These are phyloP conservation scores for Dalechampia spathulata DNA, from an alignment of 441 rosid genomes.

Conservation along the genomic window DNA sequence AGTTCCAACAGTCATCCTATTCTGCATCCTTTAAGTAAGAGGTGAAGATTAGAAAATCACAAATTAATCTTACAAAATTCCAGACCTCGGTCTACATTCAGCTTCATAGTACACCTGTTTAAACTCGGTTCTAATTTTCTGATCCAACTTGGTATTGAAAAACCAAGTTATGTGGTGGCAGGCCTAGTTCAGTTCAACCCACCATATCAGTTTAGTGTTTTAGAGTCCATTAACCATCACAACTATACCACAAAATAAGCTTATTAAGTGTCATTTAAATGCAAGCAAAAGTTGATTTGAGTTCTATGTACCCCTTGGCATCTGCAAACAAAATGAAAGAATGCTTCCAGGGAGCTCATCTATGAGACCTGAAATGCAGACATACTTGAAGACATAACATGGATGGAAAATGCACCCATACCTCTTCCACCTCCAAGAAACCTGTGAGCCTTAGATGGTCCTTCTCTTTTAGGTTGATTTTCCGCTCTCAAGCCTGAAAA, in stretches of 20 bases:
- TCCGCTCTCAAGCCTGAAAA: conserved; percentile 59
- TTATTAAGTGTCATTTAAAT: neutral
- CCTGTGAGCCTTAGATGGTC: conserved; percentile 69
- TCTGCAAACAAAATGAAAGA: neutral
- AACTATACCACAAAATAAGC: neutral
- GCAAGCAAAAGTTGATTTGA: too few species aligned
- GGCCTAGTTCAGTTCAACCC: neutral
- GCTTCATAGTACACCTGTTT: neutral
- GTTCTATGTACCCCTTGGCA: neutral
- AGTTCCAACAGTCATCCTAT: neutral
- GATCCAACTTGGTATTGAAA: neutral
- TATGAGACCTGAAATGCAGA: neutral
- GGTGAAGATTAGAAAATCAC: neutral
- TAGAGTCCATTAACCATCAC: neutral
- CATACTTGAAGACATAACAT: conserved; percentile 1
- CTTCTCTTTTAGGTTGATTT: conserved; percentile 46
- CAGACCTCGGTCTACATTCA: neutral
- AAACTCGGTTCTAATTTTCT: neutral
- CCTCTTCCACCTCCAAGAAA: conserved; percentile 80
- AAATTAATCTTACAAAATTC: neutral
- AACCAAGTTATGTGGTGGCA: neutral
- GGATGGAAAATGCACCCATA: conserved; percentile 22
- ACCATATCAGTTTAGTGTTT: too few species aligned
- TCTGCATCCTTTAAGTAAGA: neutral
- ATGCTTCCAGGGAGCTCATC: neutral